These are phyloP conservation scores for Crotalaria pallida DNA, from an alignment of 306 rosid genomes.

Conservation along the genomic window DNA sequence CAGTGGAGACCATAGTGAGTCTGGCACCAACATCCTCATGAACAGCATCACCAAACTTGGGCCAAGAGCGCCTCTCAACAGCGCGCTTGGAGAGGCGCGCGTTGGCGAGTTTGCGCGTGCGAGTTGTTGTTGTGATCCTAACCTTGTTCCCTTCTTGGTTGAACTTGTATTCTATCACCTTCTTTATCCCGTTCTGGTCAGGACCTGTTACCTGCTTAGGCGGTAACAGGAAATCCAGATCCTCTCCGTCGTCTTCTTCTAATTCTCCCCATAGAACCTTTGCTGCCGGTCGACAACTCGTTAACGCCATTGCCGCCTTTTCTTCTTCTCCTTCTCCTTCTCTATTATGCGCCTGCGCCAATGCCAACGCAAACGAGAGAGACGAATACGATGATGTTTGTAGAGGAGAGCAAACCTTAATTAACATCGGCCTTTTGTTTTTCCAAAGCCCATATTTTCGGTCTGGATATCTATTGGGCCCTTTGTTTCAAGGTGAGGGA, in stretches of 20 bases:
- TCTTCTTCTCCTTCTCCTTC: neutral
- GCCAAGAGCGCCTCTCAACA: constrained; percentile 37
- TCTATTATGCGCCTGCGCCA: neutral
- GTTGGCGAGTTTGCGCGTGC: constrained; percentile 38
- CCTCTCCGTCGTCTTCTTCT: constrained; percentile 70
- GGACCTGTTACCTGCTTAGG: constrained; percentile 62
- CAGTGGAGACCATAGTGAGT: constrained; percentile 77
- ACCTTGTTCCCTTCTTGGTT: constrained; percentile 65
- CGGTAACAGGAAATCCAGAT: constrained; percentile 64
- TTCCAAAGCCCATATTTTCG: too few relatives aligned
- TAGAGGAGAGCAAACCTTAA: too few relatives aligned
- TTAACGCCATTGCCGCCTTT: neutral
- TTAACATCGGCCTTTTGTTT: too few relatives aligned
- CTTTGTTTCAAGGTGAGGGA: too few relatives aligned
- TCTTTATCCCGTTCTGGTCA: constrained; percentile 69
- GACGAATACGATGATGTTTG: too few relatives aligned
- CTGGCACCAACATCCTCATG: constrained; percentile 67
- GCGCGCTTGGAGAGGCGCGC: constrained; percentile 27
- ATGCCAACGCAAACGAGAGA: too few relatives aligned
- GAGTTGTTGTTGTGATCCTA: constrained; percentile 50
- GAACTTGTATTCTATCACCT: constrained; percentile 56
- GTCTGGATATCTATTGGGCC: too few relatives aligned
- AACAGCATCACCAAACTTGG: constrained; percentile 67
- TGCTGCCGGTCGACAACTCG: neutral
- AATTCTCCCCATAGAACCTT: constrained; percentile 13